Conservation (phyloP, 768 basidiomycete species). For the Boletus barrowsii region DNA sequence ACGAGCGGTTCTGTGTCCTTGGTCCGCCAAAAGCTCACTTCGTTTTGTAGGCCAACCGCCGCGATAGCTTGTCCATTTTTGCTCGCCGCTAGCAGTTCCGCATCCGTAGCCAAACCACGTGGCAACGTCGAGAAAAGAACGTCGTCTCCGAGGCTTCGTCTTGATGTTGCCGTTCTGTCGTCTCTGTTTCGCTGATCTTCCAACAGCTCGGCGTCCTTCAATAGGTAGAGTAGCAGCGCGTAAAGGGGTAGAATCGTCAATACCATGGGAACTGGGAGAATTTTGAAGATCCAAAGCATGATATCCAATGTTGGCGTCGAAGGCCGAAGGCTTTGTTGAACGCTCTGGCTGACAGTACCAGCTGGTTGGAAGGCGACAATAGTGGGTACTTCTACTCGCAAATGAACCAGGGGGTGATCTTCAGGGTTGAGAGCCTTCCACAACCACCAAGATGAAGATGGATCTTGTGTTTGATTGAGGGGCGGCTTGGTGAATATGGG, state of each 20-base stretch:
- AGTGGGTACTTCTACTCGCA: slow-evolving; percentile 78
- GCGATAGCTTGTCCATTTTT: slow-evolving; percentile 62
- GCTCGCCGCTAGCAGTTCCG: slow-evolving; percentile 76
- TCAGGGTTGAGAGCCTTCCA: slow-evolving; percentile 79
- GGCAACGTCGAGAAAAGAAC: slow-evolving; percentile 68
- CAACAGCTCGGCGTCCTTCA: slow-evolving; percentile 88
- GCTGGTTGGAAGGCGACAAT: slow-evolving; percentile 64
- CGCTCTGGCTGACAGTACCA: slow-evolving; percentile 22
- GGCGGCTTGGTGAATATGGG: slow-evolving; percentile 35
- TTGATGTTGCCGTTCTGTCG: slow-evolving; percentile 39
- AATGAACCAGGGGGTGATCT: slow-evolving; percentile 62
- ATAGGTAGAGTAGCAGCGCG: slow-evolving; percentile 73
- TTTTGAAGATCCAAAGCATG: slow-evolving; percentile 73
- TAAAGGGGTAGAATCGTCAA: slow-evolving; percentile 73
- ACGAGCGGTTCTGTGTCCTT: slow-evolving; percentile 39
- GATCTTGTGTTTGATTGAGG: slow-evolving; percentile 36
- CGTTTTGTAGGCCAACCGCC: slow-evolving; percentile 76
- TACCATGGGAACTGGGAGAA: slow-evolving; percentile 82
- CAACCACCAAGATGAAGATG: slow-evolving; percentile 64
- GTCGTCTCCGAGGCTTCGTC: slow-evolving; percentile 38
- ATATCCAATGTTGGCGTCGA: slow-evolving; percentile 52
- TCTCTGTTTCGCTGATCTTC: slow-evolving; percentile 75
- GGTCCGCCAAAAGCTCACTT: slow-evolving; percentile 67
- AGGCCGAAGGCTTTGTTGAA: slow-evolving; percentile 38
- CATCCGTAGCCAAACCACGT: slow-evolving; percentile 78